These are phyloP conservation scores for Apophysomyces variabilis DNA, from an alignment of 371 early-diverging fungal genomes.

Conservation along the genomic window DNA sequence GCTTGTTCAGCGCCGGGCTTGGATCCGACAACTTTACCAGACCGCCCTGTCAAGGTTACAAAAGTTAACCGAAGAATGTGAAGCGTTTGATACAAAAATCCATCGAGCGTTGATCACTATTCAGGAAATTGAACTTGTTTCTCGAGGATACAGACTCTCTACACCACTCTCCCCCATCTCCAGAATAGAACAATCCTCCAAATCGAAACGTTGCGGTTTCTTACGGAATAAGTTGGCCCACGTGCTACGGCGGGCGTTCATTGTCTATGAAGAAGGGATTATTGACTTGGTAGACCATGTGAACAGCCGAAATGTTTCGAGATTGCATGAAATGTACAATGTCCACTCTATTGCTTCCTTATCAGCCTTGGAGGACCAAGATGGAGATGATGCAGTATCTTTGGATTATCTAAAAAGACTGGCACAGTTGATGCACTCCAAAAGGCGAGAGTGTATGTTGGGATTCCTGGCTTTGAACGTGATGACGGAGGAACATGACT, in stretches of 20 bases:
- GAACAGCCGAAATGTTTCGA: conserved; percentile 34
- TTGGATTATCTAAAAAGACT: conserved; percentile 46
- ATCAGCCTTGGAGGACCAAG: conserved; percentile 32
- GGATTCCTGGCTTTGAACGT: conserved; percentile 44
- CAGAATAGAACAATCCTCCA: conserved; percentile 67
- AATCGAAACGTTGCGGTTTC: conserved; percentile 55
- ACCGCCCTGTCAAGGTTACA: conserved; percentile 54
- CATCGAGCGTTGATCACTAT: conserved; percentile 66
- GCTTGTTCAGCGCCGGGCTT: conserved; percentile 47
- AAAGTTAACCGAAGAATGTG: conserved; percentile 55
- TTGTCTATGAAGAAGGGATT: conserved; percentile 47
- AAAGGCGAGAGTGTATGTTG: conserved; percentile 55
- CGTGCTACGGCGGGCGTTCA: conserved; percentile 45
- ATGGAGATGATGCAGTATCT: conserved; percentile 23
- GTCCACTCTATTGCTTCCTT: conserved; percentile 43
- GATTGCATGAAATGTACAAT: conserved; percentile 53
- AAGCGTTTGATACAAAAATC: conserved; percentile 60
- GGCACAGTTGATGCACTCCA: conserved; percentile 48
- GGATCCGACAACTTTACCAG: conserved; percentile 56
- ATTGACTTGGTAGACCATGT: conserved; percentile 43
- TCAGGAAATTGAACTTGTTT: conserved; percentile 75
- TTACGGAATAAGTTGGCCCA: conserved; percentile 36
- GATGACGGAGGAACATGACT: conserved; percentile 40
- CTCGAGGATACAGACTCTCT: conserved; percentile 71
- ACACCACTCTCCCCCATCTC: conserved; percentile 68